phyloP scores from a whole-genome alignment of 495 filamentous ascomycete genomes.

The Pseudoneurospora amorphoporcata region DNA sequence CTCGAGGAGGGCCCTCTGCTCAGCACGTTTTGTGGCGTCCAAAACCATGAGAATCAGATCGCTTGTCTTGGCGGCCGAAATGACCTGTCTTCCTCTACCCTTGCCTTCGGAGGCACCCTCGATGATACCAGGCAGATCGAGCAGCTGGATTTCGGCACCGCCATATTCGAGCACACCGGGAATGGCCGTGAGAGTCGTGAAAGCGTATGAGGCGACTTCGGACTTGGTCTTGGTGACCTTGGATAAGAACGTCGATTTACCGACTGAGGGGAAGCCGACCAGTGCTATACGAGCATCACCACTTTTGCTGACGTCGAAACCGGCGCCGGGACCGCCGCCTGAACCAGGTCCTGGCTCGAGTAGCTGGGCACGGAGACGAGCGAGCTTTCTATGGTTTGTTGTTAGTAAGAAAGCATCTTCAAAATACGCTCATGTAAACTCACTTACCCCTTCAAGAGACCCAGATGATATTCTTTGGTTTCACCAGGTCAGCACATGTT shows the following conservation, averaged over 20 bases:
- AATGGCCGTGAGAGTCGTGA: conserved; percentile 96
- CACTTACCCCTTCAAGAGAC: conserved; percentile 86
- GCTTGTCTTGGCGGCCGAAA: conserved; percentile 98
- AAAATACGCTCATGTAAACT: neutral
- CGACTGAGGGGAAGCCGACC: conserved; percentile 96
- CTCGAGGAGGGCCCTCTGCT: conserved; percentile 84
- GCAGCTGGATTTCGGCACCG: conserved; percentile 94
- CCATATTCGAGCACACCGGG: conserved; percentile 97
- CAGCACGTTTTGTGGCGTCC: conserved; percentile 92
- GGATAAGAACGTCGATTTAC: conserved; percentile 96
- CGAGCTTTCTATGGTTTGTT: conserved; percentile 64
- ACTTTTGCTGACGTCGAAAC: conserved; percentile 95
- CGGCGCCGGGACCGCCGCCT: conserved; percentile 59
- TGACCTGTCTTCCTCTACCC: conserved; percentile 91
- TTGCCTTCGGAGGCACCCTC: conserved; percentile 96
- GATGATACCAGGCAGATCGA: conserved; percentile 98
- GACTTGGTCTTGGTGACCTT: conserved; percentile 99
- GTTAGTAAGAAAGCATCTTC: conserved; percentile 4
- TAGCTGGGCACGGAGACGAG: conserved; percentile 86
- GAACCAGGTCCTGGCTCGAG: conserved; percentile 82
- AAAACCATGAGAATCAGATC: conserved; percentile 95
- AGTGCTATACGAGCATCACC: conserved; percentile 96
- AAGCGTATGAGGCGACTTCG: conserved; percentile 92
- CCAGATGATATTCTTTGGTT: conserved; percentile 83
- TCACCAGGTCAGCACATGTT: conserved; percentile 6